Evolutionary conservation across 306 rosid species (phyloP), one percentile per base, ranked within the genome.

Genomic region (Inga laurina): DNA sequence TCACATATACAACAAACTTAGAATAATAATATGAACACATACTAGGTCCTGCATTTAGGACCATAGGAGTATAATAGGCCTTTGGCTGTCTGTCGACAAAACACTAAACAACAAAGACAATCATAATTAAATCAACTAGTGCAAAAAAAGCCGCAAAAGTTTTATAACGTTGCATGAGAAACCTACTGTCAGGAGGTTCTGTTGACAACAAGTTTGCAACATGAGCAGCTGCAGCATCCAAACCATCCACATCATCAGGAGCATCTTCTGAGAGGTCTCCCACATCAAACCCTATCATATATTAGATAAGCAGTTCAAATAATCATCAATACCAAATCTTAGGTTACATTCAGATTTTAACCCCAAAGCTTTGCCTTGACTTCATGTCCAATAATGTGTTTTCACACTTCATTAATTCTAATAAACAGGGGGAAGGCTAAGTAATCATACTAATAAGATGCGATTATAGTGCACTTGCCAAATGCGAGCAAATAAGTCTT

Each of bases 181-280:
- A 91, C 99, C 22, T 87, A 97, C 97, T 90, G 81, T 94, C 97
- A 70, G 93, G 82, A 9, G 98, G 99, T 83, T 97, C 99, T 32
- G 97, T 94, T 68, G 97, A 90, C 86, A 97, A 88, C 90, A 97
- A 89, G 88, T 92, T 92, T 69, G 97, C 97, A 69, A 97, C 97
- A 88, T 97, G 98, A 30, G 94, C 89, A 49, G 98, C 95, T 27
- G 99, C 84, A 83, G 98, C 91, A 88, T 94, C 99, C 93, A 97
- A 94, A 39, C 97, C 99, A 87, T 92, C 95, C 43, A 97, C 70
- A 78, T 97, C 99, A 88, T 96, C 99, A 16, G 94, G 92, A 82
- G 93, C 92, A 51, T 89, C 92, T 89, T 92, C 98, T 11, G 97
- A 94, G 75, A 96, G 87, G 30, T 96, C 97, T 85, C 91, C 95